phyloP scores from a whole-genome alignment of 148 eudicot species.

The Cornus controversa region DNA sequence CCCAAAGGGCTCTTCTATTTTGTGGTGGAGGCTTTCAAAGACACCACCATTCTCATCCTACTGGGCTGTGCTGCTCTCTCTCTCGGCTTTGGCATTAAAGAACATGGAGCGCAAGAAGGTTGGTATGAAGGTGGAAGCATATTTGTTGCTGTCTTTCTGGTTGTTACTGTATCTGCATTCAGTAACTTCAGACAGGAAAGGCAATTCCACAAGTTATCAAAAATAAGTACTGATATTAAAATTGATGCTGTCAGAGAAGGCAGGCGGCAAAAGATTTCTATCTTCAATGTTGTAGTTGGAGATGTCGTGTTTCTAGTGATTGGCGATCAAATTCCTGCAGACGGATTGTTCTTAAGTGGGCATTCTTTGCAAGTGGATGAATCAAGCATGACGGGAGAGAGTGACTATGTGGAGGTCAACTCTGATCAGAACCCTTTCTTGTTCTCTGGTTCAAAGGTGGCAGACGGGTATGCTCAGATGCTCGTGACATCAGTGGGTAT shows the following conservation, averaged over 20 bases:
- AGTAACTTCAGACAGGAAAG: slow-evolving; percentile 78
- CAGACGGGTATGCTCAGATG: slow-evolving; percentile 72
- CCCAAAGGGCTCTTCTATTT: slow-evolving; percentile 58
- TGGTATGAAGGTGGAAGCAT: slow-evolving; percentile 97
- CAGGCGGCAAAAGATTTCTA: slow-evolving; percentile 66
- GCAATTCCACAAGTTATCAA: slow-evolving; percentile 71
- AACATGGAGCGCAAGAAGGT: slow-evolving; percentile 64
- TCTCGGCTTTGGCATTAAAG: slow-evolving; percentile 75
- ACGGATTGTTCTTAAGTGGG: slow-evolving; percentile 63
- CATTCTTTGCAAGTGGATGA: slow-evolving; percentile 70
- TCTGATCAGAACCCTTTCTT: slow-evolving; percentile 52
- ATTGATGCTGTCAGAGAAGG: slow-evolving; percentile 55
- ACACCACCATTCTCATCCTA: slow-evolving; percentile 65
- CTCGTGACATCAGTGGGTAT: slow-evolving; percentile 74
- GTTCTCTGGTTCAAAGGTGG: slow-evolving; percentile 80
- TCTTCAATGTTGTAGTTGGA: slow-evolving; percentile 72
- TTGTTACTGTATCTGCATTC: slow-evolving; percentile 61
- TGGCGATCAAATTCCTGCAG: slow-evolving; percentile 86
- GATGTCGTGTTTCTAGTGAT: slow-evolving; percentile 60
- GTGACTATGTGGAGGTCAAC: slow-evolving; percentile 68
- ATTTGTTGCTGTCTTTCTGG: slow-evolving; percentile 66
- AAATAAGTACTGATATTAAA: slow-evolving; percentile 64
- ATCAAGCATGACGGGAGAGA: slow-evolving; percentile 93
- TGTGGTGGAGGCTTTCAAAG: slow-evolving; percentile 58
- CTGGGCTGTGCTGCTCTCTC: slow-evolving; percentile 73